phyloP scores from a whole-genome alignment of 208 protist species.

The Trypanosoma avium region DNA sequence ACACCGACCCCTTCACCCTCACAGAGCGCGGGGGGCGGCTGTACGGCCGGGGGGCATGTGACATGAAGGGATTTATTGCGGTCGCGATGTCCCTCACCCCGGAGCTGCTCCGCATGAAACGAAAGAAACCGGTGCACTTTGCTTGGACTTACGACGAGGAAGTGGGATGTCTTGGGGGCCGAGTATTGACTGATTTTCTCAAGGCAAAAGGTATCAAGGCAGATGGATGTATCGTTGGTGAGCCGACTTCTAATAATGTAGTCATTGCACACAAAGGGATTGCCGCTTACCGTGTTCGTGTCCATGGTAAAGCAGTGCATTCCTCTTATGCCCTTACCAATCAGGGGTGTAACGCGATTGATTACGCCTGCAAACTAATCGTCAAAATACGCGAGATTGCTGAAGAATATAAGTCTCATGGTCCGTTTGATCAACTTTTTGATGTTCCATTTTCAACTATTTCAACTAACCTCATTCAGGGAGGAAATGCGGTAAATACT shows the following conservation, averaged over 20 bases:
- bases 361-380: conserved; percentile 50
- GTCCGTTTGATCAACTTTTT: conserved; percentile 16
- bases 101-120: conserved; percentile 41
- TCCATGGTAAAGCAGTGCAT: conserved; percentile 38
- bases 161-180: conserved; percentile 45
- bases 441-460: conserved; percentile 38
- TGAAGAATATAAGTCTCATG: conserved; percentile 29
- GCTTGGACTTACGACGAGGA: conserved; percentile 55
- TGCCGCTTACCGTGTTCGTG: conserved; percentile 29
- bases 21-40: conserved; percentile 41
- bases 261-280: conserved; percentile 61
- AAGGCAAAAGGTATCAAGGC: conserved; percentile 34
- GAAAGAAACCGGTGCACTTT: conserved; percentile 42
- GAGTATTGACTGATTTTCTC: conserved; percentile 32
- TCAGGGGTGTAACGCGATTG: conserved; percentile 48
- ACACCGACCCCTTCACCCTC: conserved; percentile 42
- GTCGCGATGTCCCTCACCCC: conserved; percentile 53
- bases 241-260: conserved; percentile 48
- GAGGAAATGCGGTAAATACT: conserved; percentile 56
- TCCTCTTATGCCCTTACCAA: conserved; percentile 43
- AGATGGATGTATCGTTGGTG: conserved; percentile 56
- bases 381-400: conserved; percentile 50
- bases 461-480: conserved; percentile 51
- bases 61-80: conserved; percentile 63
- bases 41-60: conserved; percentile 54